Conservation (phyloP, 2,329 filamentous ascomycete species). For the Hypoxylon sp. region DNA sequence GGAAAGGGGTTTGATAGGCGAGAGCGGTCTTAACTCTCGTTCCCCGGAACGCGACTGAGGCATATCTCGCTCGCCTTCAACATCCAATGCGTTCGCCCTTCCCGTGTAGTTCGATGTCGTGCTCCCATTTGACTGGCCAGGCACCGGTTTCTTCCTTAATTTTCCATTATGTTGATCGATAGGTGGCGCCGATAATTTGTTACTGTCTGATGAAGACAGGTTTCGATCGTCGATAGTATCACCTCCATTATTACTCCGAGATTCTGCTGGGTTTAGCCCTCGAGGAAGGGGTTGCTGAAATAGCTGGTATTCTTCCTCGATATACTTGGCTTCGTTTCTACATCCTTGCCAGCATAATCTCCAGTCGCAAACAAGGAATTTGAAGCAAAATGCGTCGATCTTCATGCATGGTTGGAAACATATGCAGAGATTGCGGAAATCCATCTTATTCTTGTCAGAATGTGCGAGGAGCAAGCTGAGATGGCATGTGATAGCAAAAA, state of each 20-base stretch:
- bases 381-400: constrained; percentile 95
- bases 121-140: constrained; percentile 61
- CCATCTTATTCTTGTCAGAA: constrained; percentile 98
- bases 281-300: constrained; percentile 71
- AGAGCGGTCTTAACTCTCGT: constrained; percentile 69
- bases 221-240: constrained; percentile 67
- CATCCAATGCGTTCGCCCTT: constrained; percentile 63
- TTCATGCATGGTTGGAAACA: constrained; percentile 98
- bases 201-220: constrained; percentile 76
- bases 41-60: constrained; percentile 59
- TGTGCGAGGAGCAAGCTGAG: constrained; percentile 92
- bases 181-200: constrained; percentile 62
- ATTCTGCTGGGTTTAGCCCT: constrained; percentile 56
- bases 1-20: constrained; percentile 76
- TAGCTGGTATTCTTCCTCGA: constrained; percentile 76
- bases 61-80: constrained; percentile 60
- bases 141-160: constrained; percentile 62
- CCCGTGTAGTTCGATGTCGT: constrained; percentile 61
- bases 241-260: constrained; percentile 43
- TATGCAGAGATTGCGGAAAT: constrained; percentile 94
- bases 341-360: constrained; percentile 97
- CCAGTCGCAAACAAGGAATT: constrained; percentile 95
- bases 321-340: constrained; percentile 86
- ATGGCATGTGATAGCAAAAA: constrained; percentile 97
- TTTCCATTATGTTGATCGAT: constrained; percentile 54